Evolutionary conservation across 208 protist species (phyloP).

Genomic region (Acanthamoeba culbertsoni): DNA sequence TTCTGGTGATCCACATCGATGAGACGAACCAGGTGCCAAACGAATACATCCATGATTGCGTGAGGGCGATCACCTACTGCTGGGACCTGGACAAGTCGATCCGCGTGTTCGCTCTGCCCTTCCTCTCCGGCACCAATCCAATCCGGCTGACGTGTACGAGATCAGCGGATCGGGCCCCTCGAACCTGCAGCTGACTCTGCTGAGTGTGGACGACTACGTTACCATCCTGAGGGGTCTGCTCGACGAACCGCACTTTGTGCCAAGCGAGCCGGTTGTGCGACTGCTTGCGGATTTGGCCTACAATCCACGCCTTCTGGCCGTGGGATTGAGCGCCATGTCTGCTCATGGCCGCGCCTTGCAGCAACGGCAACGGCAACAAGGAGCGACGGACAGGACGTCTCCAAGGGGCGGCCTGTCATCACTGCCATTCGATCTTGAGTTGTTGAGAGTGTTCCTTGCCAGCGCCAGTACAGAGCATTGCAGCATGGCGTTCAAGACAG

Average conservation of each 20-base stretch:
- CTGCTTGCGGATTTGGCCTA: conserved; percentile 22
- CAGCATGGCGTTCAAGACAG: conserved; percentile 45
- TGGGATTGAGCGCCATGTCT: conserved; percentile 19
- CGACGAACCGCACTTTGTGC: background rate
- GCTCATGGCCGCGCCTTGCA: background rate
- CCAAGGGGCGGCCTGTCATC: background rate
- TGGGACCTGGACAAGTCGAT: background rate
- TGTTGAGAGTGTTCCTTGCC: background rate
- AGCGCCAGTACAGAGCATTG: background rate
- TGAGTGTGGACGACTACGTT: conserved; percentile 27
- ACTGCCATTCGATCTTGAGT: conserved; percentile 1
- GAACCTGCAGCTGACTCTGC: background rate
- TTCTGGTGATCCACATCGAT: conserved; percentile 45
- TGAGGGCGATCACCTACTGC: conserved; percentile 29
- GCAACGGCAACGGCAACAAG: background rate
- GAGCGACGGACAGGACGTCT: background rate
- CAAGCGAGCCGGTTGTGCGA: background rate
- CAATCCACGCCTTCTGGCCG: conserved; percentile 4
- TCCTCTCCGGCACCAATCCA: conserved; percentile 24
- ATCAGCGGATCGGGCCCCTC: background rate
- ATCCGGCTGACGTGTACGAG: conserved; percentile 15
- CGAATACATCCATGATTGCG: background rate
- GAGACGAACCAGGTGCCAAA: conserved; percentile 25
- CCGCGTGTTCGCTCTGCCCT: background rate
- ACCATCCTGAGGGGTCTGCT: background rate